A percentile compares a stretch with the other conserved stretches of the same genome.
phyloP scores from a whole-genome alignment of 225 moss, liverwort and hornwort species.

The Marchantia paleacea region DNA sequence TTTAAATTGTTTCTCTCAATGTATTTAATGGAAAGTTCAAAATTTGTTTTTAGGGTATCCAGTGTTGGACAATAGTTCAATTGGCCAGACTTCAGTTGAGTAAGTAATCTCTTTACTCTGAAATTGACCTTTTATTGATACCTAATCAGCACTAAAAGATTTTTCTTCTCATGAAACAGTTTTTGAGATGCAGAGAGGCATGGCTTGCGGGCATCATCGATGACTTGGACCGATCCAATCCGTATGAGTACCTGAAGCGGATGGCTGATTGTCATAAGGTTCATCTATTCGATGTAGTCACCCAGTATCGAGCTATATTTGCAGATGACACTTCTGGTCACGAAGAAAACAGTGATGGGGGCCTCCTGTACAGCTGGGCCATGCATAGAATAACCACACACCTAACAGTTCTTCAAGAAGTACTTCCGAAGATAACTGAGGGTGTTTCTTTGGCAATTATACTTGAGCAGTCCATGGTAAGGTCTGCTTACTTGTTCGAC shows the following conservation, averaged over 20 bases:
- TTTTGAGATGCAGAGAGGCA: slow-evolving; percentile 98
- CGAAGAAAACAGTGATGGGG: slow-evolving; percentile 92
- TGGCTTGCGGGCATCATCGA: slow-evolving; percentile 95
- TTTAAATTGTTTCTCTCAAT: neutral
- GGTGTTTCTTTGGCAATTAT: slow-evolving; percentile 83
- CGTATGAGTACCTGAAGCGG: slow-evolving; percentile 92
- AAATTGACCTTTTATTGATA: neutral
- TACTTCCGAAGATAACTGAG: slow-evolving; percentile 86
- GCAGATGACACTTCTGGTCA: slow-evolving; percentile 89
- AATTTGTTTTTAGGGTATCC: neutral
- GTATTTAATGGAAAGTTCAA: neutral
- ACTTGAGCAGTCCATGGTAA: slow-evolving; percentile 97
- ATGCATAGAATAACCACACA: slow-evolving; percentile 90
- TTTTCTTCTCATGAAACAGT: slow-evolving; percentile 59
- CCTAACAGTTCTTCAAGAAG: slow-evolving; percentile 77
- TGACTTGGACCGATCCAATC: slow-evolving; percentile 89
- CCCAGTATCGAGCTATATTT: slow-evolving; percentile 95
- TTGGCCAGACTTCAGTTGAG: neutral
- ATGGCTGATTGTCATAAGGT: slow-evolving; percentile 93
- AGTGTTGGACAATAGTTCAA: neutral
- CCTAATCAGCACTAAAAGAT: slow-evolving; percentile 27
- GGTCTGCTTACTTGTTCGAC: neutral
- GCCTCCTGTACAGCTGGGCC: slow-evolving; percentile 96
- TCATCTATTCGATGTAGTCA: slow-evolving; percentile 97
- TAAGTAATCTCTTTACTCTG: neutral